Base-by-base conservation (phyloP, 345 rosid genomes). In the Hibiscus trionum region DNA sequence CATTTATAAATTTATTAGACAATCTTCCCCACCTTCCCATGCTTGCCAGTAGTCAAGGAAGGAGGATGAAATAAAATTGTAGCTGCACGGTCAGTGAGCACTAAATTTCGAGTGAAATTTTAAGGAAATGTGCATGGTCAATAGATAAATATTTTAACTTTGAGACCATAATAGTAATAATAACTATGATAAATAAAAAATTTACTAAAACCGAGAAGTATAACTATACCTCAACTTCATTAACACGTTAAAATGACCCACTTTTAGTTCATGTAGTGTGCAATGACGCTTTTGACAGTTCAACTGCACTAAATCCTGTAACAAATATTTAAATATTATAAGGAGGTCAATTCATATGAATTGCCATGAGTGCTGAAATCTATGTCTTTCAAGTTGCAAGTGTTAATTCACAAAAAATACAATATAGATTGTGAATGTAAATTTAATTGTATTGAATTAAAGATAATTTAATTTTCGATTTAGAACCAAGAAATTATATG, bases 201-300 rank as follows among this genome's bases (percentile, higher is more conserved):
- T 0, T 17, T 17, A 24, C 59, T 17, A 7, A 55, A 49, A 5
- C 12, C 12, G 14, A 61, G 46, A 33, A 46, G 53, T 37, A 33
- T 35, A 5, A 11, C 50, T 21, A 39, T 85, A 94, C 98, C 98
- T 90, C 73, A 85, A 69, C 76, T 86, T 94, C 73, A 88, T 81
- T 81, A 90, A 77, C 62, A 81, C 75, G 64, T 84, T 82, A 61
- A 88, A 74, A 75, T 73, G 80, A 63, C 70, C 71, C 26, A 82
- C 66, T 80, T 88, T 88, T 63, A 52, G 81, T 47, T 82, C 74
- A 26, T 82, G 75, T 56, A 11, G 42, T 29, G 69, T 62, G 29
- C 82, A 82, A 19, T 61, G 60, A 19, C 49, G 50, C 11, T 70
- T 75, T 72, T 69, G 66, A 71, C 72, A 12, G 74, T 39, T 64